Conservation (phyloP, 1,139 yeast species). For the Sugiyamaella castrensis region DNA sequence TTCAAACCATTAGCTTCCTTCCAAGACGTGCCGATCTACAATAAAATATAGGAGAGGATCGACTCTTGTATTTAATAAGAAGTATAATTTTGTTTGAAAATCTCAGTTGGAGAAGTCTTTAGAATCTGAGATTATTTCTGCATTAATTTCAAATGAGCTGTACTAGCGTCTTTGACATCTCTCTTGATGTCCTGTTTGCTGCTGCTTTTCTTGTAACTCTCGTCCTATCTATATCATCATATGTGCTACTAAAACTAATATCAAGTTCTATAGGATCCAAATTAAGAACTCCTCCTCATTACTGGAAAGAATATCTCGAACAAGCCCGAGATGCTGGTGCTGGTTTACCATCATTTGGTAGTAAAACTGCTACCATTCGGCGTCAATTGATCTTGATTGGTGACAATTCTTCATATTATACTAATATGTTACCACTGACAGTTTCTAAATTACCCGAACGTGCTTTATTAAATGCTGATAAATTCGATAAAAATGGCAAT, state of each 20-base stretch:
- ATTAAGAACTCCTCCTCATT: slow-evolving; percentile 34
- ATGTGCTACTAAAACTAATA: slow-evolving; percentile 12
- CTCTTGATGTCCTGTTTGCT: slow-evolving; percentile 1
- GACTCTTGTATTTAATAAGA: no score
- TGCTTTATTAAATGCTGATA: slow-evolving; percentile 16
- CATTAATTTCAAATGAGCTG: no score
- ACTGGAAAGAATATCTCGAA: slow-evolving; percentile 30
- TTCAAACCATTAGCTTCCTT: no score
- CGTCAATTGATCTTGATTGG: slow-evolving; percentile 55
- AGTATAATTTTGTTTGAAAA: no score
- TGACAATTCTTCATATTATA: slow-evolving; percentile 46
- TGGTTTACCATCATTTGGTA: slow-evolving; percentile 25
- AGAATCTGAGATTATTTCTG: no score
- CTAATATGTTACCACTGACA: slow-evolving; percentile 27
- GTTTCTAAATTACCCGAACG: slow-evolving; percentile 25
- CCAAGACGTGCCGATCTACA: no score
- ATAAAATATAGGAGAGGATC: no score
- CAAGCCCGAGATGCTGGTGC: slow-evolving; percentile 32
- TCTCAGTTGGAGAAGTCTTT: no score
- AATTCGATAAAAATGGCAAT: slow-evolving; percentile 22
- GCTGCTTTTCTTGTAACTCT: slow-evolving; percentile 13
- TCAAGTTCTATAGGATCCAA: slow-evolving; percentile 18
- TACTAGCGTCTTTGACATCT: no score
- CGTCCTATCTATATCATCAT: slow-evolving; percentile 9
- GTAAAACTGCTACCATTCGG: slow-evolving; percentile 43